phyloP scores from a whole-genome alignment of 179 eudicot genomes.

The Nepenthes alata region DNA sequence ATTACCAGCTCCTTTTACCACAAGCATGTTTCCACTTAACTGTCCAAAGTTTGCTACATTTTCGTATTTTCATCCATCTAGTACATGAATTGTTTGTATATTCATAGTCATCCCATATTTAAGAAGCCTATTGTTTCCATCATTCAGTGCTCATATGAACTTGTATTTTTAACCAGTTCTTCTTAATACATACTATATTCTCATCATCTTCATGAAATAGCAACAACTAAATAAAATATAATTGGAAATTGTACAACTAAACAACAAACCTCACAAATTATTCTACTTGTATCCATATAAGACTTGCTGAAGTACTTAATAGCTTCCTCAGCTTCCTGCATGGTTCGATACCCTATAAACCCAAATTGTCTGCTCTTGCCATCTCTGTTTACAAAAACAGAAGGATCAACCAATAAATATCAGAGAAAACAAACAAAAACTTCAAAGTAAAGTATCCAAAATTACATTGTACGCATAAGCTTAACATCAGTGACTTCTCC shows the following conservation, averaged over 20 bases:
- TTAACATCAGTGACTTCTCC: constrained; percentile 92
- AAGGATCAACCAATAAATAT: not conserved
- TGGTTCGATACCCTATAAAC: constrained; percentile 70
- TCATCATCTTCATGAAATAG: no score
- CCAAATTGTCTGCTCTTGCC: constrained; percentile 91
- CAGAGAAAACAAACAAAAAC: constrained; percentile 1
- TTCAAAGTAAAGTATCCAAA: not conserved
- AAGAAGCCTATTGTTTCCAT: no score
- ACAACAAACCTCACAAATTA: constrained; percentile 56
- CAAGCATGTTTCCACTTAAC: no score
- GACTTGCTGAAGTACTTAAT: constrained; percentile 60
- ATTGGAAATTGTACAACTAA: not conserved
- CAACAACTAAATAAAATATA: no score
- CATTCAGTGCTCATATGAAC: no score
- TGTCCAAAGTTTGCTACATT: no score
- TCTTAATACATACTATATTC: no score
- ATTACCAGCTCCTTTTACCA: no score
- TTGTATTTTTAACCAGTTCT: no score
- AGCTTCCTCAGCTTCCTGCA: constrained; percentile 68
- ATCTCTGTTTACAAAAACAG: constrained; percentile 32
- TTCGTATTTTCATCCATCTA: no score
- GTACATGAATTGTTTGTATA: no score
- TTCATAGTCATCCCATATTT: no score
- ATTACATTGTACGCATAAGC: constrained; percentile 67
- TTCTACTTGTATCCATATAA: constrained; percentile 57